Conservation (phyloP, 257 asterid genomes). For the Solanum chiquidenum region DNA sequence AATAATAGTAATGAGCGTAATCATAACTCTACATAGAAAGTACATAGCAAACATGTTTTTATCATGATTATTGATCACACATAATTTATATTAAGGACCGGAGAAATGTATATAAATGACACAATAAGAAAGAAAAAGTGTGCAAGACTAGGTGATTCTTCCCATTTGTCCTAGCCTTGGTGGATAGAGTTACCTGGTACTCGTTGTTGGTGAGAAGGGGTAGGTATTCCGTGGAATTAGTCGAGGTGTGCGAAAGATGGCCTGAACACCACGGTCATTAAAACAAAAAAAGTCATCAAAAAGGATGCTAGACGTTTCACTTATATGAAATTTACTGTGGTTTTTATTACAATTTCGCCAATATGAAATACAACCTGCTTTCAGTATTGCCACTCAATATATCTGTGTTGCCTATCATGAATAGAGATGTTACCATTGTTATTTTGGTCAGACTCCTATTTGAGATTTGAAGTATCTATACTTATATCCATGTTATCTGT, state of each 20-base stretch:
- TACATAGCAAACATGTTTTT: not conserved
- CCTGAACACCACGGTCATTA: too few relatives aligned
- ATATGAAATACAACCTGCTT: not conserved
- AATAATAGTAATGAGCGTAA: not conserved
- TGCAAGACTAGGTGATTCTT: not conserved
- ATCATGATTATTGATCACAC: not conserved
- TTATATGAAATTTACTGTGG: not conserved
- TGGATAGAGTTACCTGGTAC: too few relatives aligned
- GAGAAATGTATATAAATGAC: not conserved
- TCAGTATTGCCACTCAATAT: not conserved
- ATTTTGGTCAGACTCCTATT: not conserved
- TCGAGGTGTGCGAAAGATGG: too few relatives aligned
- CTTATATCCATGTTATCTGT: not conserved
- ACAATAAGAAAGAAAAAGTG: not conserved
- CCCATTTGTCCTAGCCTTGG: too few relatives aligned
- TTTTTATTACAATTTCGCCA: not conserved
- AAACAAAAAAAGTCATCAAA: not conserved
- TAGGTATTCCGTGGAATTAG: too few relatives aligned
- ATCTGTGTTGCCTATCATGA: not conserved
- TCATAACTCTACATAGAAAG: not conserved
- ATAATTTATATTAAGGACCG: not conserved
- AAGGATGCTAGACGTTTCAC: not conserved
- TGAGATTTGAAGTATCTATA: not conserved
- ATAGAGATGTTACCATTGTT: not conserved
- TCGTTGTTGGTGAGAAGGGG: too few relatives aligned